Base-by-base conservation (phyloP, 2,329 filamentous ascomycete genomes). In the Pseudogymnoascus sp. region DNA sequence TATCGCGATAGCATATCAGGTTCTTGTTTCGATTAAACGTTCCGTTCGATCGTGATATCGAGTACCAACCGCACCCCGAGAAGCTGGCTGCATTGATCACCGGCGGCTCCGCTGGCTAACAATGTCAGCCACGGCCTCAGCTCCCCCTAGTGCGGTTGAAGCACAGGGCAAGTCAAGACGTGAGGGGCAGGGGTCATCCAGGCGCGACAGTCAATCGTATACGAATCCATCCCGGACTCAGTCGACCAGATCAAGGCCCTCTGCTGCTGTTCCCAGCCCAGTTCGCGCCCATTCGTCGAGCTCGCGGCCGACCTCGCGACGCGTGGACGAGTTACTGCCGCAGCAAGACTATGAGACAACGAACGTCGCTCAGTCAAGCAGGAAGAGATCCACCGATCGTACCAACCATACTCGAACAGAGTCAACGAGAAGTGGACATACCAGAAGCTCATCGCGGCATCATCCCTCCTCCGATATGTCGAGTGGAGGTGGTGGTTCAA, bases 281-380 rank as follows among this genome's bases (percentile, higher is more conserved):
- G 65, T 66, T 43, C 67, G 65, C 30, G 62, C 64, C 28, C 63
- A 64, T 30, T 70, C 70, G 8, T 62, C 62, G 18, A 67, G 70
- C 41, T 67, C 68, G 30, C 65, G 65, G 43, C 76, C 76, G 25
- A 75, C 75, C 41, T 72, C 74, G 61, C 76, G 75, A 64, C 74
- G 76, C 63, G 69, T 74, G 57, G 75, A 78, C 64, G 75, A 81
- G 61, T 67, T 75, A 43, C 68, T 76, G 59, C 76, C 77, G 60
- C 84, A 87, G 69, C 80, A 87, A 73, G 89, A 94, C 75, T 86
- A 86, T 78, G 90, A 93, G 75, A 81, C 86, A 68, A 79, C 81
- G 68, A 86, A 86, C 77, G 74, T 89, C 76, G 81, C 83, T 60
- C 66, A 69, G 61, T 67, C 67, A 57, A 70, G 67, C 62, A 69